phyloP scores from a whole-genome alignment of 176 grass and related monocot species.

The Elymus sibiricus region DNA sequence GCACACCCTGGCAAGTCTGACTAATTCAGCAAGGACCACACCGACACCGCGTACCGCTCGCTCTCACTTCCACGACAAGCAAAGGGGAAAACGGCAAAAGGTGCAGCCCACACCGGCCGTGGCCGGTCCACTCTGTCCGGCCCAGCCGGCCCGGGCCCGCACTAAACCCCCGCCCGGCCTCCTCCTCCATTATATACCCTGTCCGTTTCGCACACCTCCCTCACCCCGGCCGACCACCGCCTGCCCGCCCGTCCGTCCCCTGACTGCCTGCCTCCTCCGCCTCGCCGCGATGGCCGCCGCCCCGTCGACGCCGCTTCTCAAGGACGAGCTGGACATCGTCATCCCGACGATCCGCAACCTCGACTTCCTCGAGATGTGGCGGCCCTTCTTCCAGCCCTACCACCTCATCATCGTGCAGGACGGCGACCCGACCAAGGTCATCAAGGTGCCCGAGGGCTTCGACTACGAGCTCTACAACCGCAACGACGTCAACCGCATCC shows the following conservation, averaged over 20 bases:
- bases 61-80: conserved; percentile 32
- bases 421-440: conserved; percentile 66
- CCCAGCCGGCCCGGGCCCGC: neutral
- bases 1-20: neutral
- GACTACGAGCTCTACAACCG: conserved; percentile 99
- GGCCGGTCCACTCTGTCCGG: neutral
- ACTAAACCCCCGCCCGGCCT: neutral
- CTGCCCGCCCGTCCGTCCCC: neutral
- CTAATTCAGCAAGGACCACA: neutral
- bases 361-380: conserved; percentile 97
- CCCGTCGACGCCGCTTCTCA: conserved; percentile 47
- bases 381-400: conserved; percentile 91
- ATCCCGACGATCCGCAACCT: conserved; percentile 96
- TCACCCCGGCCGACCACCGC: neutral
- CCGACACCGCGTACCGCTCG: neutral
- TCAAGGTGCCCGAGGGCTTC: conserved; percentile 82
- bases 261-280: neutral
- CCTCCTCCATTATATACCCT: conserved; percentile 9
- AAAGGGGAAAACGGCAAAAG: neutral
- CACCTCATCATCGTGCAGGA: conserved; percentile 99
- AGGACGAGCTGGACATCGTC: conserved; percentile 96
- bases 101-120: neutral
- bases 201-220: neutral
- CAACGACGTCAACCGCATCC: conserved; percentile 88
- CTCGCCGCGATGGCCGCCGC: conserved; percentile 23